These are phyloP conservation scores for Raffaelea ambrosiae DNA, from an alignment of 2,329 filamentous ascomycete genomes.

Conservation along the genomic window DNA sequence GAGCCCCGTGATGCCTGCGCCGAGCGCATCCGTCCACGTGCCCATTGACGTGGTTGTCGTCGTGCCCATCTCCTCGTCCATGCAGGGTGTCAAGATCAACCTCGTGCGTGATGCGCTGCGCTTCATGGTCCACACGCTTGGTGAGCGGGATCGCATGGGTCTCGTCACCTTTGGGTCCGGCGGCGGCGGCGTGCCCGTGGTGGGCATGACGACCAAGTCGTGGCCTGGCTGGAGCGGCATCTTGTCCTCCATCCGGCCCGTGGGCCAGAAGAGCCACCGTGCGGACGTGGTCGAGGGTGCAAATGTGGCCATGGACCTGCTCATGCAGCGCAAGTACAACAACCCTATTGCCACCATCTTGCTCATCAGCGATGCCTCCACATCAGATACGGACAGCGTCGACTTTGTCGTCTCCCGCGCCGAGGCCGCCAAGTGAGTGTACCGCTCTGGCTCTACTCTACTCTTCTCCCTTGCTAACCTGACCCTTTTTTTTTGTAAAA, in stretches of 20 bases:
- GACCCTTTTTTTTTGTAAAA: not conserved
- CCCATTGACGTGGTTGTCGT: slow-evolving; percentile 94
- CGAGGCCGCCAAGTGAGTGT: slow-evolving; percentile 83
- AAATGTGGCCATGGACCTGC: slow-evolving; percentile 94
- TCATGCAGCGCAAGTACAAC: slow-evolving; percentile 95
- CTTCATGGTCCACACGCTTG: slow-evolving; percentile 83
- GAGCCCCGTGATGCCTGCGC: slow-evolving; percentile 25
- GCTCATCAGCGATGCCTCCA: slow-evolving; percentile 94
- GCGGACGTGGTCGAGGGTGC: slow-evolving; percentile 96
- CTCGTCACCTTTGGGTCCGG: slow-evolving; percentile 95
- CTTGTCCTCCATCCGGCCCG: slow-evolving; percentile 78
- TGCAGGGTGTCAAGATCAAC: slow-evolving; percentile 99
- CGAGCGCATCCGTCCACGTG: slow-evolving; percentile 61
- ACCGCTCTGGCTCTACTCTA: not conserved
- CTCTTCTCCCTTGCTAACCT: slow-evolving; percentile 14
- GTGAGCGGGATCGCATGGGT: slow-evolving; percentile 92
- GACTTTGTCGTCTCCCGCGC: slow-evolving; percentile 96
- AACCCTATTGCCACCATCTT: slow-evolving; percentile 94
- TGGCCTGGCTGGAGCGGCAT: slow-evolving; percentile 90
- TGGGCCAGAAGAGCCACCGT: slow-evolving; percentile 92
- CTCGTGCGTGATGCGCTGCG: slow-evolving; percentile 83
- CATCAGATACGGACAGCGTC: slow-evolving; percentile 86
- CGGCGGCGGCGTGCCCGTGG: slow-evolving; percentile 83
- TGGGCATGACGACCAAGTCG: slow-evolving; percentile 95
- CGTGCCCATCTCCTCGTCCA: slow-evolving; percentile 93